Percentiles rank a stretch among this genome's conserved stretches.
Conservation (phyloP, 2,329 filamentous ascomycete genomes). For the Zymoseptoria ardabiliae region DNA sequence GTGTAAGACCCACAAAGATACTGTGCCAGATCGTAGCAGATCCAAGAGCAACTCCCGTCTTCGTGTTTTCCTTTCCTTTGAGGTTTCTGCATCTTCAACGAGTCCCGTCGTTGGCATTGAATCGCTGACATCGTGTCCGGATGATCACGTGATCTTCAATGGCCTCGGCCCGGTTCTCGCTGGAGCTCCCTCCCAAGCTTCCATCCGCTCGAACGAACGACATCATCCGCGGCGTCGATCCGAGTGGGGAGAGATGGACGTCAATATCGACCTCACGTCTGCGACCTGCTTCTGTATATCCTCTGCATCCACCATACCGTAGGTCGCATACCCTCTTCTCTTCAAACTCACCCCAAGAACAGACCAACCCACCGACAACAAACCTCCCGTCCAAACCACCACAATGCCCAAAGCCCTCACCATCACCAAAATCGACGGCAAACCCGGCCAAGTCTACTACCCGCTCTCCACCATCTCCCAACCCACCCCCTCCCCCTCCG, state of each 20-base stretch:
- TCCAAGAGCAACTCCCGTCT: not conserved
- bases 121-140: not conserved
- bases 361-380: not conserved
- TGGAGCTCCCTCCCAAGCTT: not conserved
- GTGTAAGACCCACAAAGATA: too few species aligned
- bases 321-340: not conserved
- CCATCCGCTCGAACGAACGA: not conserved
- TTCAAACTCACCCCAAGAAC: not conserved
- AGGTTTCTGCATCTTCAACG: too few species aligned
- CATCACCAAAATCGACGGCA: constrained; percentile 65
- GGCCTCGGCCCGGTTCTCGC: not conserved
- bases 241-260: not conserved
- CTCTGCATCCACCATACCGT: not conserved
- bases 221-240: not conserved
- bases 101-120: not conserved
- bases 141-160: not conserved
- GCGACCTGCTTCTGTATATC: not conserved
- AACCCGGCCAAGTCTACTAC: constrained; percentile 83
- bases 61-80: not conserved
- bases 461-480: constrained; percentile 54
- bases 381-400: not conserved
- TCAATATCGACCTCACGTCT: not conserved
- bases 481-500: constrained; percentile 52
- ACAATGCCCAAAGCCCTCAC: constrained; percentile 51
- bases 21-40: too few species aligned